Evolutionary conservation across 306 rosid species (phyloP).

Genomic region (Echinosophora koreensis): DNA sequence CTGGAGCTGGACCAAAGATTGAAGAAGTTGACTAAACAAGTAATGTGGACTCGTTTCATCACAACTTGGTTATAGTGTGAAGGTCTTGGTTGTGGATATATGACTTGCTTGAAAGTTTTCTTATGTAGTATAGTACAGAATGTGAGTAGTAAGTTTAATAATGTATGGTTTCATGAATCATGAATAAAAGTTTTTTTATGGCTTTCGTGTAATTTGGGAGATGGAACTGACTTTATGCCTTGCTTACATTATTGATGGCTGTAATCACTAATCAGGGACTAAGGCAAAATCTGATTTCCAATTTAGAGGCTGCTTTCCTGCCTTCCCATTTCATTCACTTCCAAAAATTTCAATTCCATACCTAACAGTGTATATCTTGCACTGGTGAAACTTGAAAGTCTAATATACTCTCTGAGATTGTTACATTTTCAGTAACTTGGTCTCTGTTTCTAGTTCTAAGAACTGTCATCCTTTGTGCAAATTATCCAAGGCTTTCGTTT

Average conservation of each 20-base stretch:
- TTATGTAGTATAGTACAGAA: neutral
- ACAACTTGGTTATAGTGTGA: neutral
- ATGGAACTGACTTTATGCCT: neutral
- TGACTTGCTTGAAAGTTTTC: neutral
- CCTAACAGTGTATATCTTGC: neutral
- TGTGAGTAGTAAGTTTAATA: neutral
- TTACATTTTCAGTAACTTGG: neutral
- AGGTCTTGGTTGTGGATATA: neutral
- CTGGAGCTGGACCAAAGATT: conserved; percentile 86
- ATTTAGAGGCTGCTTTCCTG: neutral
- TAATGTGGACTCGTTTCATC: neutral
- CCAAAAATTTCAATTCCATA: neutral
- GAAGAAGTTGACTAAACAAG: conserved; percentile 75
- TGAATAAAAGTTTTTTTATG: neutral
- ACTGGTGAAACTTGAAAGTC: neutral
- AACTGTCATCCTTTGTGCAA: neutral
- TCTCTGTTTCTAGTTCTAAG: neutral
- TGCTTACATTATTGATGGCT: neutral
- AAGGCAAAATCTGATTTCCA: neutral
- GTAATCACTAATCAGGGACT: neutral
- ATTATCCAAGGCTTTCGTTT: neutral
- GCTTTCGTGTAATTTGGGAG: neutral
- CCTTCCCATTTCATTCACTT: neutral
- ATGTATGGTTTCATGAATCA: neutral
- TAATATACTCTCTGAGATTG: too few relatives aligned